Conservation (phyloP, 2,329 filamentous ascomycete species). For the Neofusicoccum cordaticola region DNA sequence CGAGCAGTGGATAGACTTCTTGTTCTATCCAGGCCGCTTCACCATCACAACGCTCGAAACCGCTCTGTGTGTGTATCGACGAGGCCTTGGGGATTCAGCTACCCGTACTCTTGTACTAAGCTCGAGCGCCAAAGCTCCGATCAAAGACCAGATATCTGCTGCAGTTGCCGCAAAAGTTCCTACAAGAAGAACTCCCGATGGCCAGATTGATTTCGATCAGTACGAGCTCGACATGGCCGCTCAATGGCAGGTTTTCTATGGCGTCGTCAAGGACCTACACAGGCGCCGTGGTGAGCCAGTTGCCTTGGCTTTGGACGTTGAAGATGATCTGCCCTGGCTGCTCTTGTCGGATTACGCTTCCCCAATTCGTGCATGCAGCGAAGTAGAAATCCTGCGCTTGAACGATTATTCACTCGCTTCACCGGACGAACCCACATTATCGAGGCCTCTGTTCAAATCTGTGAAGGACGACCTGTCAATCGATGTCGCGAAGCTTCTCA, state of each 20-base stretch:
- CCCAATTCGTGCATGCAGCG: conserved; percentile 74
- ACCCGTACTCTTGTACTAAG: conserved; percentile 1
- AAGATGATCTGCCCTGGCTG: conserved; percentile 74
- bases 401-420: conserved; percentile 53
- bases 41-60: conserved; percentile 77
- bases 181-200: conserved; percentile 59
- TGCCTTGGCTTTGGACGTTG: conserved; percentile 70
- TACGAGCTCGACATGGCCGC: conserved; percentile 72
- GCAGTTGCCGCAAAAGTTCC: conserved; percentile 68
- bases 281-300: conserved; percentile 80
- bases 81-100: conserved; percentile 41
- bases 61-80: conserved; percentile 76
- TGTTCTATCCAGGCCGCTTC: conserved; percentile 82
- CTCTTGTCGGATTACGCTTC: conserved; percentile 79
- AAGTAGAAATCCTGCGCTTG: conserved; percentile 70
- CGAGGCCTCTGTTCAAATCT: conserved; percentile 35
- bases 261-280: conserved; percentile 80
- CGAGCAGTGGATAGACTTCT: conserved; percentile 82
- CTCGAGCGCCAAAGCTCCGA: conserved; percentile 46
- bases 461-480: conserved; percentile 52
- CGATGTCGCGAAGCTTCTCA: conserved; percentile 61
- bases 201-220: conserved; percentile 70
- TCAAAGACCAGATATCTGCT: conserved; percentile 74
- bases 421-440: conserved; percentile 20
- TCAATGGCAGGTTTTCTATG: conserved; percentile 89